Base-by-base conservation (phyloP, 148 eudicot species). In the Limonium bicolor region DNA sequence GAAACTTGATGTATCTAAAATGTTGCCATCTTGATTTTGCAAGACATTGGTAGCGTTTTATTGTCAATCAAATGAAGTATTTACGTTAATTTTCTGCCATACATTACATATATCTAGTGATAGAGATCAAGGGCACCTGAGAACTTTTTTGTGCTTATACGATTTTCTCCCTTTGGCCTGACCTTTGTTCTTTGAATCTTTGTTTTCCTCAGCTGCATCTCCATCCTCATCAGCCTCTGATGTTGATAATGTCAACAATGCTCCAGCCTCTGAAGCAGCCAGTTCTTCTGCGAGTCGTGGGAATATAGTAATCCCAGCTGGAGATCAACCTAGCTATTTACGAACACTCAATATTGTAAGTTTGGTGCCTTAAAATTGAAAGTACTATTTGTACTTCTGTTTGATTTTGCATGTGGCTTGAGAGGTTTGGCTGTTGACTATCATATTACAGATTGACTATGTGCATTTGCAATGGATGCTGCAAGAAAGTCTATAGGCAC, bases 221-320 rank as follows among this genome's bases (percentile, higher is more conserved):
- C 77, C 77, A 26, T 71, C 77, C 39, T 66, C 77, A 21, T 66
- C 72, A 20, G 77, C 77, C 46, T 71, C 77, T 12, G 72, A 62
- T 63, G 51, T 71, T 15, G 77, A 71, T 50, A 71, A 66, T 53
- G 55, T 71, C 21, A 66, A 57, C 36, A 53, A 66, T 63, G 68
- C 58, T 36, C 55, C 51, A 19, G 49, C 49, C 12, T 31, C 38
- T 13, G 68, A 59, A 27, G 22, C 58, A 4, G 59, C 38, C 14
- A 31, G 24, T 15, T 49, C 41, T 41, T 27, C 54, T 24, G 49
- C 55, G 35, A 55, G 53, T 62, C 68, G 59, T 38, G 62, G 56
- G 36, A 55, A 52, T 55, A 64, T 66, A 58, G 50, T 62, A 19
- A 48, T 71, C 20, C 28, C 72, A 27, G 68, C 72, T 26, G 57